Conservation (phyloP, 2,329 filamentous ascomycete genomes). For the Trichoderma guizhouense region DNA sequence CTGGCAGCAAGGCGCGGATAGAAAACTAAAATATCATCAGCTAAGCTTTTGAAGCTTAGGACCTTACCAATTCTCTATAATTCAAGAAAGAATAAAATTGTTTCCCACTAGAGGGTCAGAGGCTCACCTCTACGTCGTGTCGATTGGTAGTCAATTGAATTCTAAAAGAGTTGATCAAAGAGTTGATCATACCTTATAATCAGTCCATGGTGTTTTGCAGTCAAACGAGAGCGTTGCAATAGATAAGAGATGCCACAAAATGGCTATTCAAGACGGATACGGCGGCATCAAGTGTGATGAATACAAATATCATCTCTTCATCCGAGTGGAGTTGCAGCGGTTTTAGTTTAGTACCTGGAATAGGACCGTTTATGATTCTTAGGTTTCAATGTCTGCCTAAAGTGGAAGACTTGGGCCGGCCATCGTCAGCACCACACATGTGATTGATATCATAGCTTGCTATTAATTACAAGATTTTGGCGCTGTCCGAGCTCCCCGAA, state of each 20-base stretch:
- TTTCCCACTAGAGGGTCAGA: not conserved
- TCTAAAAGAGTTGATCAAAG: too few species aligned
- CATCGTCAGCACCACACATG: not conserved
- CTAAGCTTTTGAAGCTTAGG: not conserved
- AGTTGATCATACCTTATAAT: not conserved
- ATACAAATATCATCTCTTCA: not conserved
- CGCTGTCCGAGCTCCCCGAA: conserved; percentile 12
- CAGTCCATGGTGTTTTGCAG: too few species aligned
- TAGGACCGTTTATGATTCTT: not conserved
- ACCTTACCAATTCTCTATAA: not conserved
- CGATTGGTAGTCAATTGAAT: not conserved
- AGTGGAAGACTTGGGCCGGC: not conserved
- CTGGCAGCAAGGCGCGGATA: not conserved
- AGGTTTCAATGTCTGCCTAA: not conserved
- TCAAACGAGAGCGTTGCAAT: too few species aligned
- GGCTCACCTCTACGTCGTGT: not conserved
- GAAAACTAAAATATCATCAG: not conserved
- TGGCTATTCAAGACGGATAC: not conserved
- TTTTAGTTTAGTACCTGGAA: not conserved
- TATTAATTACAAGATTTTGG: not conserved
- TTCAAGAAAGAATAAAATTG: not conserved
- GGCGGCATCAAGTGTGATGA: not conserved
- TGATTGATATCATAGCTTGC: not conserved
- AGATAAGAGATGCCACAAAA: not conserved
- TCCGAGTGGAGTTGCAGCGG: not conserved